Evolutionary conservation across 2,329 filamentous ascomycete genomes (phyloP), one percentile per base, ranked within the genome.

Genomic region (Penicillium freii): DNA sequence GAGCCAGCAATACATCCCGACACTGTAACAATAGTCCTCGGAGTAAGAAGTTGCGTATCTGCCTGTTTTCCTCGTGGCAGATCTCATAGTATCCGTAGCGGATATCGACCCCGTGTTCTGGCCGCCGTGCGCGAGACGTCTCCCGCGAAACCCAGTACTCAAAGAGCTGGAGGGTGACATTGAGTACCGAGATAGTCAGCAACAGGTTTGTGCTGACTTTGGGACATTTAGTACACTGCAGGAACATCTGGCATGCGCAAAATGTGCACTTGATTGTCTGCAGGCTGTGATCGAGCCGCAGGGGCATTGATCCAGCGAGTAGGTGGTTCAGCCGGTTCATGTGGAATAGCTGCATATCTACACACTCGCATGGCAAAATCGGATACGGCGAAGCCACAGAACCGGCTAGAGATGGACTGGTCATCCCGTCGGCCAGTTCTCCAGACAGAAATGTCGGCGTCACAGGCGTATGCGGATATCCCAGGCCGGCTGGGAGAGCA

Each of bases 61-160:
- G 67, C 7, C 61, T 63, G 25, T 64, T 66, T 44, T 73, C 71
- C 13, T 70, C 66, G 1, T 63, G 61, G 19, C 60, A 59, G 36
- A 70, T 57, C 51, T 72, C 69, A 56, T 73, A 73, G 55, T 70
- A 66, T 31, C 71, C 71, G 47, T 72, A 73, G 19, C 63, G 61
- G 21, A 70, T 60, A 39, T 61, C 60, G 29, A 62, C 46, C 4
- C 57, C 58, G 10, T 61, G 54, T 33, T 66, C 62, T 25, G 62
- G 40, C n/a, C 52, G 49, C 42, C 56, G 51, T 7, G 43, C 47
- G 7, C 58, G 60, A 23, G 57, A 55, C 3, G 58, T 62, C 49
- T 69, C 66, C 25, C 63, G 67, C 34, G 66, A 64, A n/a, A 71
- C 62, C 63, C 70, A 71, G 56, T 67, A 69, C 21, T 70, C 68